Evolutionary conservation across 1,284 basidiomycete species (phyloP).

Genomic region (Macrocybe sp.): DNA sequence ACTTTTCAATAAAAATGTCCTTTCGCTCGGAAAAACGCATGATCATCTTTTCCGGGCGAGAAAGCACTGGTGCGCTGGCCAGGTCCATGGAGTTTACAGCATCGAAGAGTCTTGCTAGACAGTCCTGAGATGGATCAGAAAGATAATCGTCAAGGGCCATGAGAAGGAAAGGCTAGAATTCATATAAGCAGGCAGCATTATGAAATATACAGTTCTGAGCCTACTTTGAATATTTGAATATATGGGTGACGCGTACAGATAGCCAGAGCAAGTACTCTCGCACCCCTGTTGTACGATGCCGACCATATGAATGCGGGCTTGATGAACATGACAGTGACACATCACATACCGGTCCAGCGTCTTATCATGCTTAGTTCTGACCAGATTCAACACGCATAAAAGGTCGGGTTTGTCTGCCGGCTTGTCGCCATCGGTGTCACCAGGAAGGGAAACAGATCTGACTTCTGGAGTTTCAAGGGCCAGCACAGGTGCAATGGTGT

Average conservation of each 20-base stretch:
- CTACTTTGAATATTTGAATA: conserved; percentile 96
- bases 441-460: conserved; percentile 32
- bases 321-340: not conserved
- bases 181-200: conserved; percentile 4
- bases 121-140: conserved; percentile 80
- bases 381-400: conserved; percentile 90
- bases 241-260: conserved; percentile 95
- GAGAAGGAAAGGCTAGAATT: conserved; percentile 76
- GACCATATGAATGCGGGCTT: conserved; percentile 1
- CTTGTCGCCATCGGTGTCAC: conserved; percentile 29
- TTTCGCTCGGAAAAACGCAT: conserved; percentile 88
- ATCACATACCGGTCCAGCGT: conserved; percentile 69
- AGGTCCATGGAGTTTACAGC: conserved; percentile 91
- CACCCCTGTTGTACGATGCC: conserved; percentile 58
- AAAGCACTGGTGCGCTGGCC: conserved; percentile 72
- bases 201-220: conserved; percentile 13
- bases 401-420: conserved; percentile 51
- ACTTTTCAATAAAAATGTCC: conserved; percentile 89
- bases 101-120: conserved; percentile 85
- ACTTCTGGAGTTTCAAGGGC: conserved; percentile 61
- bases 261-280: conserved; percentile 93
- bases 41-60: conserved; percentile 81
- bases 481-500: conserved; percentile 80
- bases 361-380: conserved; percentile 94
- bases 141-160: conserved; percentile 97